Base-by-base conservation (phyloP, 2,329 filamentous ascomycete species). In the Fusarium sp. region DNA sequence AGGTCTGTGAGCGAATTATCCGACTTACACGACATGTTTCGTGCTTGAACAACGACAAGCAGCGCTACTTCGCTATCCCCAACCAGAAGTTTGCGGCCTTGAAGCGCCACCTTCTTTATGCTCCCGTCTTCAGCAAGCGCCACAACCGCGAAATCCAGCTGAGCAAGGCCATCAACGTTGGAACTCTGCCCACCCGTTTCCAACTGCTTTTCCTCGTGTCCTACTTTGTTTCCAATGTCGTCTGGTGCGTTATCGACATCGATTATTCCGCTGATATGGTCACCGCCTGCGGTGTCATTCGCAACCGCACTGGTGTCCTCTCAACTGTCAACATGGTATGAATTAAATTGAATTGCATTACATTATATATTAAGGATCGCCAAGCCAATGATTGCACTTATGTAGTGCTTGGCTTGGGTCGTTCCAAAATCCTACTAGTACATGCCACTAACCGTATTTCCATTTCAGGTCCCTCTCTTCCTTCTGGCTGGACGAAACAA, bases 401-500 rank as follows among this genome's bases (percentile, higher is more conserved):
- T 21, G 25, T 54, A 21, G 12, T 25, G 21, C 37, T 27, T 66
- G 29, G 46, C 29, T 57, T 31, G n/a, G 16, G 16, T 19, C 38
- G 27, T 19, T 52, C 44, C 19, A 16, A 16, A 37, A n/a, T 41
- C 23, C n/a, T 57, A 21, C 29, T 38, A 37, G 31, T 14, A 14
- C 23, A 29, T 29, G n/a, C 57, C 37, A 37, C 49, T 68, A 51
- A 75, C 69, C 49, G 38, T 38, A 27, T n/a, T 27, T 48, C 19
- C 37, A 49, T 57, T 54, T 38, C 58, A 84, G 83, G 83, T 90
- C 51, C 93, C 93, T 4, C 84, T 95, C 8, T 92, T 94, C 81
- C 80, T 94, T 55, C 85, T 94, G 79, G 91, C 92, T 51, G 90
- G 91, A 45, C 87, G 93, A 75, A 95, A 94, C 83, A 95, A 95